Percentiles rank a stretch among this genome's conserved stretches.
phyloP scores from a whole-genome alignment of 495 filamentous ascomycete species.

The Xylaria castorea region DNA sequence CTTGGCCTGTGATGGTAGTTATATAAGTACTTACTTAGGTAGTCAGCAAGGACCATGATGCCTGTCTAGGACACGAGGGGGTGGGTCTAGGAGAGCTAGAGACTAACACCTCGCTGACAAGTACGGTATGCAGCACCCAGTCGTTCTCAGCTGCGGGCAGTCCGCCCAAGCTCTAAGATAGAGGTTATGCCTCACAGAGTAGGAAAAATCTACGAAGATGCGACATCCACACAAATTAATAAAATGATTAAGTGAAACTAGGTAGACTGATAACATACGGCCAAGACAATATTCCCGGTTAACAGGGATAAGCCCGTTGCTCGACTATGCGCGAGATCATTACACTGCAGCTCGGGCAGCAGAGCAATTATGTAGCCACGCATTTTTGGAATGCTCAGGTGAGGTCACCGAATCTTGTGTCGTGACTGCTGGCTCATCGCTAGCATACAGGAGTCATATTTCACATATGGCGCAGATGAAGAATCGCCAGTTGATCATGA shows the following conservation, averaged over 20 bases:
- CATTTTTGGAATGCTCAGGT: conserved; percentile 97
- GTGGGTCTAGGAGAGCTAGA: neutral
- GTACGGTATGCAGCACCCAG: neutral
- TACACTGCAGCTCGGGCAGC: conserved; percentile 90
- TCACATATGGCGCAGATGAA: conserved; percentile 78
- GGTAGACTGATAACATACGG: neutral
- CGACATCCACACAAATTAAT: neutral
- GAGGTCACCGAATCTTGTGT: conserved; percentile 19
- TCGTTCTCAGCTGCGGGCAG: neutral
- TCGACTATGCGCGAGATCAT: conserved; percentile 90
- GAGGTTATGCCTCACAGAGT: neutral
- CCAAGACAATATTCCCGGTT: neutral
- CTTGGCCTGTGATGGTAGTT: neutral
- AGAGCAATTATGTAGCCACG: conserved; percentile 91
- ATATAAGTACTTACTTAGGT: no score
- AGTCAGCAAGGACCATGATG: no score
- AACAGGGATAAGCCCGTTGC: neutral
- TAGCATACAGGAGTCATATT: conserved; percentile 85
- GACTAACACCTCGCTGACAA: neutral
- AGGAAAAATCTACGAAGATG: neutral
- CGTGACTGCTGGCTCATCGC: conserved; percentile 13
- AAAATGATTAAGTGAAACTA: neutral
- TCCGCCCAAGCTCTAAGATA: neutral
- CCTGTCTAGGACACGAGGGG: neutral
- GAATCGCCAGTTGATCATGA: conserved; percentile 85